Base-by-base conservation (phyloP, 768 basidiomycete species). In the Tricholoma flavovirens region DNA sequence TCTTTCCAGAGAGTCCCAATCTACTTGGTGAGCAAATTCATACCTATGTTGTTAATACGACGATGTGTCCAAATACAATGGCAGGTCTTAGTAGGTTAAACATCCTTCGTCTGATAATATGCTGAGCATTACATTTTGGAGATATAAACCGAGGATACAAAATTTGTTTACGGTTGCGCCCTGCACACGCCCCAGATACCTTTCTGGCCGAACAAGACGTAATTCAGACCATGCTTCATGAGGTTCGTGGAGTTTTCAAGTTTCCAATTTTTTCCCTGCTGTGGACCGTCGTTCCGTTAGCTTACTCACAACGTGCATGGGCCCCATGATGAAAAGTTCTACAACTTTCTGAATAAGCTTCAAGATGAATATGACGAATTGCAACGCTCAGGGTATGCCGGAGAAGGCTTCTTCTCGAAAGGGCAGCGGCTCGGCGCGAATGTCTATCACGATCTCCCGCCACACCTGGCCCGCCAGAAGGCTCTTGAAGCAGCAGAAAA, bases 221-320 rank as follows among this genome's bases (percentile, higher is more conserved):
- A 3, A 75, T 96, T 1, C 76, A 82, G 52, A 90, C 90, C 0
- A 92, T 96, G 93, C 77, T 97, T 14, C 94, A 96, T 65, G 93
- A 97, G 77, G 91, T 88, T 60, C 59, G 72, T 57, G 5, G 30
- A 1, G 1, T 32, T 49, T 10, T 32, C 3, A 46, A 19, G 5
- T 9, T 30, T 36, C 12, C 3, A 24, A 33, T 21, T 33, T 21
- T 9, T 24, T 32, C 30, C 30, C 19, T 56, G 21, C 48, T 38
- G 21, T 54, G 42, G 52, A 51, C 43, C 38, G 55, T 30, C 53
- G 43, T 32, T 52, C 29, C 21, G 22, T 32, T 55, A 95, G 91
- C 85, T 96, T 35, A 88, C 92, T 0, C 93, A 94, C 66, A 93
- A 89, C 65, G 83, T 88, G 7, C 90, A 93, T 64, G 91, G 92